Conservation (phyloP, 306 rosid species). For the Begonia peltatifolia region DNA sequence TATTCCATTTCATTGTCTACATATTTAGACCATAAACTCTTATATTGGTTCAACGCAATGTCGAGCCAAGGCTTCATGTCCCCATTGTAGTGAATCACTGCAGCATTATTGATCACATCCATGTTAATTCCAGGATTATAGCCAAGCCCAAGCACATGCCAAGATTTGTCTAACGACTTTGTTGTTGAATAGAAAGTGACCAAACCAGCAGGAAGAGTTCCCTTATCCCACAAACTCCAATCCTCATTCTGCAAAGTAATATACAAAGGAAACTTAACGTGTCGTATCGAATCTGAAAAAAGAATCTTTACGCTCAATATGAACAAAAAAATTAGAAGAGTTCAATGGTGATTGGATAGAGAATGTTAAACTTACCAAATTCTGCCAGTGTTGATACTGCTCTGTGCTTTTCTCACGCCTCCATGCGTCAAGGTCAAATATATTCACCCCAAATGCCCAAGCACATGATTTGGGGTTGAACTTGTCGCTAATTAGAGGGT, state of each 20-base stretch:
- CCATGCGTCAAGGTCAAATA: constrained; percentile 95
- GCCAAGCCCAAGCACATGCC: constrained; percentile 99
- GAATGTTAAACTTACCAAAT: constrained; percentile 37
- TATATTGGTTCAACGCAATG: constrained; percentile 91
- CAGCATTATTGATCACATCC: constrained; percentile 89
- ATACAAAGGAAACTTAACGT: constrained; percentile 1
- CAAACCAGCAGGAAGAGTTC: constrained; percentile 71
- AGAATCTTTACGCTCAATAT: too few species aligned
- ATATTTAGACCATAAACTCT: constrained; percentile 84
- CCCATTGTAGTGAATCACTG: constrained; percentile 94
- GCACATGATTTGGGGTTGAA: constrained; percentile 89
- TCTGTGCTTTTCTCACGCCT: constrained; percentile 70
- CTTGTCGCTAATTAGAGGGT: constrained; percentile 59
- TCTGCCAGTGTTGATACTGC: constrained; percentile 88
- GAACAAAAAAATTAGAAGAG: not conserved
- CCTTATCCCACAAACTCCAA: constrained; percentile 46
- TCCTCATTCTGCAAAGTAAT: constrained; percentile 58
- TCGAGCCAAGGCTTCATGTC: constrained; percentile 99
- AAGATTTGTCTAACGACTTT: constrained; percentile 88
- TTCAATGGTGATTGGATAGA: not conserved
- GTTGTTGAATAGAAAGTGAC: constrained; percentile 86
- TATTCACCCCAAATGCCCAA: constrained; percentile 90
- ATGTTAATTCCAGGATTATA: constrained; percentile 95
- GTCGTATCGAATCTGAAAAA: not conserved
- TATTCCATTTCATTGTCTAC: constrained; percentile 96